Evolutionary conservation across 768 basidiomycete genomes (phyloP), one percentile per base, ranked within the genome.

Genomic region (Austroboletus eburneus): DNA sequence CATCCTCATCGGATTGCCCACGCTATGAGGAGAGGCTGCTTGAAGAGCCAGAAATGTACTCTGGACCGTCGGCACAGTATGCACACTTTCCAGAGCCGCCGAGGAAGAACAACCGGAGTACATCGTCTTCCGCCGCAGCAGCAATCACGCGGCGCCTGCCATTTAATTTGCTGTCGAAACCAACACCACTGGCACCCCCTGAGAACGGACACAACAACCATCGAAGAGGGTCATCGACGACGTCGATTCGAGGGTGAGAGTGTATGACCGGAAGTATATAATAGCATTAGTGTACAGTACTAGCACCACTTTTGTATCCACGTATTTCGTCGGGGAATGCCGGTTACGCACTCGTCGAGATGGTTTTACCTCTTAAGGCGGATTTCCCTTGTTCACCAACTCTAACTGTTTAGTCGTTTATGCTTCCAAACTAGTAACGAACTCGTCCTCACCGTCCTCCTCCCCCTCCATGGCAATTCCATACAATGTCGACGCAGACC

Each of bases 71-170:
- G 39, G 77, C 75, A 45, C 81, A 83, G 51, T 87, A 82, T 66
- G 81, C 86, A 14, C 74, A 74, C 48, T 85, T 87, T 52, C 85
- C 83, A 20, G 83, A 83, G 47, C 86, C 85, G 44, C 83, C 82
- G 32, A 52, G 59, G 44, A 66, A 69, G 55, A 75, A 73, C 42
- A 72, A 59, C 44, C 73, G 69, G 37, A 53, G 57, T 30, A 54
- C 57, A n/a, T 56, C 58, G 40, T 61, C 59, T 34, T 77, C 78
- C 1, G 74, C 81, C 37, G 77, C 75, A n/a, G 71, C 75, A 50
- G 76, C 54, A 8, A 63, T 54, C 51, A 60, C 72, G 46, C 80
- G 85, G 27, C 77, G 86, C 55, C 73, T 87, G 58, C 79, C 79
- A 3, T 85, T 88, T 63, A 78, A 85, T 62, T 64, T 88, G 24